Conservation (phyloP, 108 stramenopile genomes). For the Mayamaea pseudoterrestris region DNA sequence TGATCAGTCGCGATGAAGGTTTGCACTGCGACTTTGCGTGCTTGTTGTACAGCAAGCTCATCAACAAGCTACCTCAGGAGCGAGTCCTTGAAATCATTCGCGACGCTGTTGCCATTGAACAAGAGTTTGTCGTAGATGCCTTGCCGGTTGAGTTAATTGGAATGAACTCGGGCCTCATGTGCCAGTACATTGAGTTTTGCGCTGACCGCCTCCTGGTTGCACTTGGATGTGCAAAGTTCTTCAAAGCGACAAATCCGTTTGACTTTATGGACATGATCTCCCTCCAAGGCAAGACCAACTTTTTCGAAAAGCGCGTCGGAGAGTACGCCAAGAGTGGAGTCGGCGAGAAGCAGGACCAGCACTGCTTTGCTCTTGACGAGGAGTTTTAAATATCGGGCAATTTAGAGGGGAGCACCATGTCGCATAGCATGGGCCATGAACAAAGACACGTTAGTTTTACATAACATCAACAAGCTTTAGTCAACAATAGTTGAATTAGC, state of each 20-base stretch:
- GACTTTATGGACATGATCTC: constrained; percentile 99
- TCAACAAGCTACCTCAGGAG: constrained; percentile 60
- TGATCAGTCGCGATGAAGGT: constrained; percentile 97
- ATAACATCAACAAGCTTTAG: too few species aligned
- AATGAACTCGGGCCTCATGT: constrained; percentile 97
- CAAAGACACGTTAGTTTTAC: too few species aligned
- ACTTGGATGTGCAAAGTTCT: constrained; percentile 77
- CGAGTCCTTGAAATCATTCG: constrained; percentile 78
- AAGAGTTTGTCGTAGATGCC: constrained; percentile 95
- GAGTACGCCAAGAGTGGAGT: constrained; percentile 94
- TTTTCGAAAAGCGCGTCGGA: constrained; percentile 93
- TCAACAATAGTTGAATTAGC: too few species aligned
- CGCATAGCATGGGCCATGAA: too few species aligned
- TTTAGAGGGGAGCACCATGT: neutral
- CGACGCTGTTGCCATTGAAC: constrained; percentile 96
- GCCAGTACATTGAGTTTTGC: constrained; percentile 98
- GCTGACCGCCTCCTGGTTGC: constrained; percentile 93
- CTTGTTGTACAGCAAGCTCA: constrained; percentile 80
- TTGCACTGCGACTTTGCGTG: constrained; percentile 97
- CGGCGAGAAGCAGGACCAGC: constrained; percentile 71
- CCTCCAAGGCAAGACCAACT: constrained; percentile 97
- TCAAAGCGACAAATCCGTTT: constrained; percentile 90
- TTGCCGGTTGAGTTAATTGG: constrained; percentile 99
- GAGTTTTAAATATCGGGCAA: constrained; percentile 88
- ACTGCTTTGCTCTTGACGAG: constrained; percentile 77